Conservation (phyloP, 495 filamentous ascomycete genomes). For the Halenospora varia region DNA sequence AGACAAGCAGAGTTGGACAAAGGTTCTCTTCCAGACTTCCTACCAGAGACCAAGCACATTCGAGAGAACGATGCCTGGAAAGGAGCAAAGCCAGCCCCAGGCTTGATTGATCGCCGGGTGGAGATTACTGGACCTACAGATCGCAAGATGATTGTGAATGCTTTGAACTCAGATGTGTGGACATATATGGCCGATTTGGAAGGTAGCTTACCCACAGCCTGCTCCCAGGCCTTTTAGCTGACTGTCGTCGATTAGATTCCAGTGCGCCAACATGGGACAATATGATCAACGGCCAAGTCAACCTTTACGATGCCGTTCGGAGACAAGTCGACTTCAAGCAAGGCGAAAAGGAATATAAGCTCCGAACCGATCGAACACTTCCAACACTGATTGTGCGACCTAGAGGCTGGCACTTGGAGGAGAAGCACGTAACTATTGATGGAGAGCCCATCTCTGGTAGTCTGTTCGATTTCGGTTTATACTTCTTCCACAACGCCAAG, state of each 20-base stretch:
- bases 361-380: constrained; percentile 77
- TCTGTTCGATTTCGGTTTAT: constrained; percentile 97
- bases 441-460: constrained; percentile 90
- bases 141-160: constrained; percentile 99
- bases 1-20: constrained; percentile 95
- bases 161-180: constrained; percentile 94
- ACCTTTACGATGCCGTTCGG: constrained; percentile 95
- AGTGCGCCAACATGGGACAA: constrained; percentile 98
- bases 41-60: constrained; percentile 93
- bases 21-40: constrained; percentile 88
- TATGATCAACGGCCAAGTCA: constrained; percentile 98
- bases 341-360: constrained; percentile 93
- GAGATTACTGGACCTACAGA: constrained; percentile 99
- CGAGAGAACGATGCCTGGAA: constrained; percentile 93
- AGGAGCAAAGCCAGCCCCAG: constrained; percentile 89
- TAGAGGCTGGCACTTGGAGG: constrained; percentile 92
- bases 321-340: constrained; percentile 95
- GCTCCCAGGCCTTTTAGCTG: not conserved
- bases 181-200: constrained; percentile 99
- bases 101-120: constrained; percentile 90
- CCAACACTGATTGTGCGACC: constrained; percentile 85
- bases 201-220: constrained; percentile 42
- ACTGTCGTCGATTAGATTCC: constrained; percentile 58
- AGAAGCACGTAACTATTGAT: constrained; percentile 97
- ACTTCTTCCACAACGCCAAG: constrained; percentile 98